These are phyloP conservation scores for barley (Hordeum vulgare) DNA, from an alignment of 176 grass and related monocot genomes.

Conservation along the genomic window DNA sequence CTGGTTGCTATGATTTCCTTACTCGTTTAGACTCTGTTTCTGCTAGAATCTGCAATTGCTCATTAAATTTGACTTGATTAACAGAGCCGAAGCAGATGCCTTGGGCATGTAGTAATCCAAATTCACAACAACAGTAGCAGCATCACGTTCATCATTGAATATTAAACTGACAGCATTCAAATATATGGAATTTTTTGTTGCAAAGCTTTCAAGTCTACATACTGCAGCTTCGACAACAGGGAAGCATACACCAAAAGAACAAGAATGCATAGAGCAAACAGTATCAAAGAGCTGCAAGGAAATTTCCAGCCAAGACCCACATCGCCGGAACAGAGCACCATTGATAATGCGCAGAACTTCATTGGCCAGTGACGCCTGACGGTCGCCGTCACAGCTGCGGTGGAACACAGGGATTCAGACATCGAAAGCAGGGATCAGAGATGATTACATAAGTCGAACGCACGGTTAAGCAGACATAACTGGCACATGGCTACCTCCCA, in stretches of 20 bases:
- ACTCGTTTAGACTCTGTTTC: no score
- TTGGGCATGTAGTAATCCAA: no score
- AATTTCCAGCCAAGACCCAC: slow-evolving; percentile 23
- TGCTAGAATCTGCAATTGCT: no score
- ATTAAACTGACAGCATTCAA: neutral
- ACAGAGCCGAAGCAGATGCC: no score
- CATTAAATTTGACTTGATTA: no score
- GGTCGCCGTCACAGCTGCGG: neutral
- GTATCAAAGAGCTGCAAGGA: slow-evolving; percentile 13
- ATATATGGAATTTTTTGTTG: neutral
- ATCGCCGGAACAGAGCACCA: neutral
- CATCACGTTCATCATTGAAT: no score
- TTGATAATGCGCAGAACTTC: neutral
- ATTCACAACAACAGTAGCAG: no score
- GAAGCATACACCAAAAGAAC: neutral
- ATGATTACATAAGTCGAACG: neutral
- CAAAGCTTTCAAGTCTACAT: neutral
- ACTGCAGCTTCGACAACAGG: neutral
- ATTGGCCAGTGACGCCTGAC: neutral
- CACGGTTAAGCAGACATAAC: neutral
- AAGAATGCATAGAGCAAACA: neutral
- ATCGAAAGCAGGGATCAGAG: neutral
- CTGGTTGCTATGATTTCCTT: no score
- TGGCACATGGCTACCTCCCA: neutral
- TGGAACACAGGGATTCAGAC: neutral